A percentile compares a stretch with the other conserved stretches of the same genome.
Evolutionary conservation across 768 basidiomycete species (phyloP).

Genomic region (Mycena capillaripes): DNA sequence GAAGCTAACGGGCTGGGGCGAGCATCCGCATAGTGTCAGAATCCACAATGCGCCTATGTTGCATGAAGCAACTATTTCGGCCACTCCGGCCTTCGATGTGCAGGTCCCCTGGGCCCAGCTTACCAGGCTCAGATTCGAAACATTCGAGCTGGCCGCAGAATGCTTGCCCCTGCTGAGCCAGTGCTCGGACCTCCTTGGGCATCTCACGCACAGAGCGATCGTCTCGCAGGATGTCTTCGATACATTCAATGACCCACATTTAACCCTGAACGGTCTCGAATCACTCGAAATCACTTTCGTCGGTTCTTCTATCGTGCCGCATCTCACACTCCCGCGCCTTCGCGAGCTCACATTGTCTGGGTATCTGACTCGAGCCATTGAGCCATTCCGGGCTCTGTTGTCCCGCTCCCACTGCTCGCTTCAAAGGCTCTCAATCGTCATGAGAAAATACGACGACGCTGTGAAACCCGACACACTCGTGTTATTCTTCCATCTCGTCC

Average conservation of each 20-base stretch:
- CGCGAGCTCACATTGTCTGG: neutral
- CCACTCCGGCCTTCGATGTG: neutral
- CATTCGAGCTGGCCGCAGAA: neutral
- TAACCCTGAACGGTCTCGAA: neutral
- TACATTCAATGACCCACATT: neutral
- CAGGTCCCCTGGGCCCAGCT: constrained; percentile 10
- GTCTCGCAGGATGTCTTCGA: neutral
- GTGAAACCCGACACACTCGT: neutral
- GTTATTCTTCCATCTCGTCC: neutral
- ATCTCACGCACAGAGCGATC: neutral
- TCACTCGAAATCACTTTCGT: neutral
- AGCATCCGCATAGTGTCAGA: neutral
- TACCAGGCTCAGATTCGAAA: neutral
- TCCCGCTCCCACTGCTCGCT: constrained; percentile 1
- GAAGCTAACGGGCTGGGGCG: neutral
- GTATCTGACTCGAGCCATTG: neutral
- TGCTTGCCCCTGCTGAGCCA: neutral
- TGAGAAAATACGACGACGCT: neutral
- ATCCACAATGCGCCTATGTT: neutral
- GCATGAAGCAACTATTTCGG: neutral
- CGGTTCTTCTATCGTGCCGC: neutral
- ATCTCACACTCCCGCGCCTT: constrained; percentile 5
- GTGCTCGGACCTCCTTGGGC: neutral
- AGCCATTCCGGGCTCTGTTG: neutral
- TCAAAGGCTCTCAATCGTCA: neutral